Conservation (phyloP, 2,329 filamentous ascomycete genomes). For the Dendryphion nanum region DNA sequence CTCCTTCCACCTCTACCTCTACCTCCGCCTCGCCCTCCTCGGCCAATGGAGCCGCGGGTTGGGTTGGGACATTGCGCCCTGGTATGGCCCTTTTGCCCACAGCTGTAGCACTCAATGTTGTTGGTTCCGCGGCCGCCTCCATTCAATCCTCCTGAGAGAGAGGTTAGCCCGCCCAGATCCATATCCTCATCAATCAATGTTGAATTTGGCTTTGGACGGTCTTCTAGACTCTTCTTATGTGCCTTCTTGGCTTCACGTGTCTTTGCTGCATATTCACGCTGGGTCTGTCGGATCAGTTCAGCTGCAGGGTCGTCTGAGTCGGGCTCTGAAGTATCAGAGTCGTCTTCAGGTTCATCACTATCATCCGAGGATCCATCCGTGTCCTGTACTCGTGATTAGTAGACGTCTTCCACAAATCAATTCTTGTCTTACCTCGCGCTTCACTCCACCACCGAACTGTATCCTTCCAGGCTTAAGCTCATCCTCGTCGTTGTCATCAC, state of each 20-base stretch:
- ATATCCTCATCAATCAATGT: constrained; percentile 63
- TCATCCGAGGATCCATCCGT: not conserved
- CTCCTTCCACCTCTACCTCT: constrained; percentile 8
- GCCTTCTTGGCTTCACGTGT: constrained; percentile 45
- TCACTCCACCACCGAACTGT: constrained; percentile 53
- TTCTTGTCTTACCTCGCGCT: constrained; percentile 22
- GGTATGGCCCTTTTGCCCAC: constrained; percentile 62
- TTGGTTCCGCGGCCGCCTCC: constrained; percentile 22
- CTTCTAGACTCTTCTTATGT: constrained; percentile 51
- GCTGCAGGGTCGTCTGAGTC: constrained; percentile 45
- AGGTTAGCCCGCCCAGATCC: constrained; percentile 60
- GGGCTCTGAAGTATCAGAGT: constrained; percentile 15
- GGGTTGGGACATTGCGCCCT: constrained; percentile 52
- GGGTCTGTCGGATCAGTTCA: constrained; percentile 46
- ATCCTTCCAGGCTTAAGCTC: constrained; percentile 37
- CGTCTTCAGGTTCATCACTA: not conserved
- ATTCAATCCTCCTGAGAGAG: constrained; percentile 55
- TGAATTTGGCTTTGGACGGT: constrained; percentile 57
- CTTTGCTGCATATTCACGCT: constrained; percentile 45
- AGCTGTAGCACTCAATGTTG: constrained; percentile 57
- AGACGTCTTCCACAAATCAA: not conserved
- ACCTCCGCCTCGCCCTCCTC: constrained; percentile 22
- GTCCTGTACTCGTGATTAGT: no score
- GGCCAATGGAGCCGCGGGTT: constrained; percentile 19
- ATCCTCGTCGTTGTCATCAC: constrained; percentile 34